Evolutionary conservation across 768 basidiomycete species (phyloP).

Genomic region (Pulveroboletus sp.): DNA sequence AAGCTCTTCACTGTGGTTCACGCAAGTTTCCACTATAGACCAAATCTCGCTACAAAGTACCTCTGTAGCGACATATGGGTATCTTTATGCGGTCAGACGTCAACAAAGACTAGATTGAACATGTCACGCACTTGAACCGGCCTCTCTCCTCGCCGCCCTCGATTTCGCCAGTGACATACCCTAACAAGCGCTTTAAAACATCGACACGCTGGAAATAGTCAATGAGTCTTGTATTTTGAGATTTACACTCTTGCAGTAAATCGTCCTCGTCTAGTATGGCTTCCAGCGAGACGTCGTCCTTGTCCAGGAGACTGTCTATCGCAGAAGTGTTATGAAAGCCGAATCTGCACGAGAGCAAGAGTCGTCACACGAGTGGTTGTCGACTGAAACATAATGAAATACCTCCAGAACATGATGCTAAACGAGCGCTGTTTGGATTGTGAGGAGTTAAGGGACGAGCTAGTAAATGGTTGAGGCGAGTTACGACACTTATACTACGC

Average conservation of each 20-base stretch:
- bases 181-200: conserved; percentile 73
- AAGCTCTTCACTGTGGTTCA: conserved; percentile 64
- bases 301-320: conserved; percentile 87
- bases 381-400: conserved; percentile 12
- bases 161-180: conserved; percentile 83
- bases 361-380: not conserved
- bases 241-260: conserved; percentile 91
- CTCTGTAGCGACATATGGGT: conserved; percentile 89
- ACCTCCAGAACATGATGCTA: conserved; percentile 47
- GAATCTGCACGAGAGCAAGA: conserved; percentile 50
- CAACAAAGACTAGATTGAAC: not conserved
- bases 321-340: conserved; percentile 85
- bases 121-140: conserved; percentile 67
- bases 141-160: conserved; percentile 77
- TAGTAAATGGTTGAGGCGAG: conserved; percentile 13
- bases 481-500: conserved; percentile 17
- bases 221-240: conserved; percentile 84
- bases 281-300: conserved; percentile 85
- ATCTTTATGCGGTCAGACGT: conserved; percentile 44
- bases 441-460: conserved; percentile 6
- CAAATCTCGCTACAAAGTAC: conserved; percentile 95
- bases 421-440: conserved; percentile 18
- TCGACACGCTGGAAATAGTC: conserved; percentile 83
- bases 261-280: conserved; percentile 92
- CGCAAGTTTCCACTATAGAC: conserved; percentile 88